Base-by-base conservation (phyloP, 2,329 filamentous ascomycete species). In the Geosmithia morbida region DNA sequence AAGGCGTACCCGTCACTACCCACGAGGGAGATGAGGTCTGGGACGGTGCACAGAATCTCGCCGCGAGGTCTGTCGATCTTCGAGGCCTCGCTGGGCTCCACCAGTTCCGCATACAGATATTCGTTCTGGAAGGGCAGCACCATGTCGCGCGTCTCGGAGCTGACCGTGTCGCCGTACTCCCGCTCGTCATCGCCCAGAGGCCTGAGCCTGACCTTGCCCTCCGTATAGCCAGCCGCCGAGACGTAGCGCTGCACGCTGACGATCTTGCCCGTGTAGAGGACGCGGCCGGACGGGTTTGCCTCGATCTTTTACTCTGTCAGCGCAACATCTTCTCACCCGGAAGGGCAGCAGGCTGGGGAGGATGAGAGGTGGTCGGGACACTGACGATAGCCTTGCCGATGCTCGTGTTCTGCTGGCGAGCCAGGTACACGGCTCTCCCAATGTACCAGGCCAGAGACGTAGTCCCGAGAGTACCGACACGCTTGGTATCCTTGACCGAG, bases 51-150 rank as follows among this genome's bases (percentile, higher is more conserved):
- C 1, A 79, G 56, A 0, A 77, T 60, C 48, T 71, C 68, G 3
- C 33, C 33, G 14, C 33, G 33, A 3, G 33, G 33, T 13, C 33
- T 37, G 33, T 37, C 33, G 3, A 16, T 11, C 10, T 11, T 37
- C 16, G 62, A 57, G 10, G 41, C 37, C 1, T 60, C 53, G 13
- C 57, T 57, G 7, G 61, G 47, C 22, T 55, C 52, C 1, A 66
- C 52, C 46, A 54, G 62, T 44, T 71, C 61, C 0, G 75, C 80
- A n/a, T 74, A 74, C 43, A 85, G 81, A 54, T 85, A 85, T 56
- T 86, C 81, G 59, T 85, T 85, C 63, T 84, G 84, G 66, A 85
- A 85, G 0, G 80, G 80, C 45, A 85, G 79, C 56, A 76, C 81
- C 56, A 83, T 61, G 10, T 37, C 33, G 14, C 33, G 33, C 10